phyloP scores from a whole-genome alignment of 768 basidiomycete species.

The Phanerochaete sordida region DNA sequence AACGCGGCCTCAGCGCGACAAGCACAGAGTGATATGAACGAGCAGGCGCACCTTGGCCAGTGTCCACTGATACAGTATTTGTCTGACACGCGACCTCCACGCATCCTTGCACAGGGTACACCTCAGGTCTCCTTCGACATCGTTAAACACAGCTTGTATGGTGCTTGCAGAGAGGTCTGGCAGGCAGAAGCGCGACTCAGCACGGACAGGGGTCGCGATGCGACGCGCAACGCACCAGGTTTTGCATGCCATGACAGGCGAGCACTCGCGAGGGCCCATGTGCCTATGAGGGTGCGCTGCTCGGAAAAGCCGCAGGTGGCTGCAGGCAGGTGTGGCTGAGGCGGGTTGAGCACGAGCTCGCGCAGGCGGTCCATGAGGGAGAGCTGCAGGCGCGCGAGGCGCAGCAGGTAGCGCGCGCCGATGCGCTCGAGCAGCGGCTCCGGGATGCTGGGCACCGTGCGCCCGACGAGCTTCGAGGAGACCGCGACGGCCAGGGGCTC shows the following conservation, averaged over 20 bases:
- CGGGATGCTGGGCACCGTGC: not conserved
- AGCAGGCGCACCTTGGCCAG: not conserved
- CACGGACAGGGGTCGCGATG: no score
- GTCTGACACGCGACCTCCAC: not conserved
- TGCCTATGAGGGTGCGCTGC: not conserved
- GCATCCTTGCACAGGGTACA: not conserved
- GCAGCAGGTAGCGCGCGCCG: not conserved
- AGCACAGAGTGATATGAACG: not conserved
- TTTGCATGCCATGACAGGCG: not conserved
- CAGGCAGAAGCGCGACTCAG: not conserved
- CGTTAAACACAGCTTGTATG: not conserved
- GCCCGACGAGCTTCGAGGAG: slow-evolving; percentile 32
- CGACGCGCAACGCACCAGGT: slow-evolving; percentile 4
- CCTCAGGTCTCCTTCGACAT: not conserved
- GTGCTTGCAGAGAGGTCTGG: not conserved
- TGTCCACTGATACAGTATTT: not conserved
- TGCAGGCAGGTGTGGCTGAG: not conserved
- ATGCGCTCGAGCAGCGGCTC: not conserved
- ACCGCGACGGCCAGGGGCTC: slow-evolving; percentile 34
- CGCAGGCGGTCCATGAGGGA: not conserved
- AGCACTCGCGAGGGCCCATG: not conserved
- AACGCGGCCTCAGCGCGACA: not conserved
- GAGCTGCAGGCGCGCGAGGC: not conserved
- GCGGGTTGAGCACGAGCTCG: not conserved
- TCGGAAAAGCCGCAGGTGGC: not conserved